Percentiles rank a stretch among this genome's conserved stretches.
Evolutionary conservation across 2,329 filamentous ascomycete species (phyloP).

Genomic region (Claviceps sp.): DNA sequence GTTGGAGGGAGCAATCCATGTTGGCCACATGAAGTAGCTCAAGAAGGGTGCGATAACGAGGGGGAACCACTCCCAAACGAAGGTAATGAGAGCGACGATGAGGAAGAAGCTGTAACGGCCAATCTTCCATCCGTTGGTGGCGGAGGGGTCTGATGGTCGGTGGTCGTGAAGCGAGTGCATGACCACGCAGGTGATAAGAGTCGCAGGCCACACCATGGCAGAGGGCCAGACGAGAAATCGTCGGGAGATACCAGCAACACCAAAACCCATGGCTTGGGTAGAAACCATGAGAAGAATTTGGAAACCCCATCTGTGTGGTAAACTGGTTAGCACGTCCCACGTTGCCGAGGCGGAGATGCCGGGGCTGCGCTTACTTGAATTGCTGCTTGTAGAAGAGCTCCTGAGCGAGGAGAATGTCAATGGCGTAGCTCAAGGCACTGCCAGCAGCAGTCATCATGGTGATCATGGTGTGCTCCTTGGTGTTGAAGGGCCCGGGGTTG

Average conservation of each 20-base stretch:
- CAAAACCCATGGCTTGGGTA: slow-evolving; percentile 31
- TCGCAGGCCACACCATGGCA: slow-evolving; percentile 39
- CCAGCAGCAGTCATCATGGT: slow-evolving; percentile 29
- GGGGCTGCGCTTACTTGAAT: slow-evolving; percentile 17
- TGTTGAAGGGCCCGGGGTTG: slow-evolving; percentile 29
- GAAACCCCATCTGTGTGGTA: not conserved
- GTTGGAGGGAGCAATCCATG: slow-evolving; percentile 36
- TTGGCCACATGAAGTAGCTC: slow-evolving; percentile 37
- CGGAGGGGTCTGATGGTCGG: slow-evolving; percentile 12
- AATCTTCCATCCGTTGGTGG: slow-evolving; percentile 24
- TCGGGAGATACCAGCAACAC: slow-evolving; percentile 35
- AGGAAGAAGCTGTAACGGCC: slow-evolving; percentile 35
- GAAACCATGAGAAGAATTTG: not conserved
- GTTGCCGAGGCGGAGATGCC: too few relatives aligned
- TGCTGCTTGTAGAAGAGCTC: slow-evolving; percentile 36
- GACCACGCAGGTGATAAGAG: slow-evolving; percentile 35
- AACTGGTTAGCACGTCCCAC: too few relatives aligned
- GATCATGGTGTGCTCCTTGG: slow-evolving; percentile 37
- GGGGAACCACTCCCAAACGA: slow-evolving; percentile 41
- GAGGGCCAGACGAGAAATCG: slow-evolving; percentile 39
- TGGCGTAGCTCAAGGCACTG: slow-evolving; percentile 20
- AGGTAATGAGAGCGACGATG: slow-evolving; percentile 30
- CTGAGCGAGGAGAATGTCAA: slow-evolving; percentile 28
- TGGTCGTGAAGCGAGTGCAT: slow-evolving; percentile 34
- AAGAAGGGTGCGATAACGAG: slow-evolving; percentile 35